Evolutionary conservation across 2,329 filamentous ascomycete genomes (phyloP).

Genomic region (Bipolaris zeicola): DNA sequence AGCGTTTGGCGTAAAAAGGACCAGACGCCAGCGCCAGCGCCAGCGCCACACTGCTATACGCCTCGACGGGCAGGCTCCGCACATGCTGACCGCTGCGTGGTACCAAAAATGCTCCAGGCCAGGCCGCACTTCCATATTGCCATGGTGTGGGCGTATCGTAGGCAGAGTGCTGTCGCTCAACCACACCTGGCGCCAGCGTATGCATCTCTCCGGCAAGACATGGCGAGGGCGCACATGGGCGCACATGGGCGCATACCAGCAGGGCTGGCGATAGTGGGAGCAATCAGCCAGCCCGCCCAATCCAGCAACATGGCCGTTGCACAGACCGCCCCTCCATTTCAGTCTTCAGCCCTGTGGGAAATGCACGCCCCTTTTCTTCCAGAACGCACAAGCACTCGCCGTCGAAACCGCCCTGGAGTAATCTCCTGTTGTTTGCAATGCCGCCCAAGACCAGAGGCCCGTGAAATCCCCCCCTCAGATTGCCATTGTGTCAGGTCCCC

Average conservation of each 20-base stretch:
- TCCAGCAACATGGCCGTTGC: conserved; percentile 21
- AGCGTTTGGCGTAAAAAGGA: no score
- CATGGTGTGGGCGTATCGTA: background rate
- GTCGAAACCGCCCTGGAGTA: conserved; percentile 1
- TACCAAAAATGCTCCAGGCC: conserved; percentile 20
- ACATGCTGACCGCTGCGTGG: conserved; percentile 15
- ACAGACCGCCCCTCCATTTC: conserved; percentile 17
- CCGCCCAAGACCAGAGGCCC: background rate
- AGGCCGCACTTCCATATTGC: conserved; percentile 9
- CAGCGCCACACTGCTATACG: no score
- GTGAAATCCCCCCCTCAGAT: conserved; percentile 3
- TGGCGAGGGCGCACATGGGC: conserved; percentile 14
- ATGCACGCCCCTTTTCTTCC: conserved; percentile 12
- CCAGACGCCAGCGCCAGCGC: no score
- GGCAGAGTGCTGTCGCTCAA: conserved; percentile 19
- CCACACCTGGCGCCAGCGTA: conserved; percentile 23
- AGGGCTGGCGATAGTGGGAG: conserved; percentile 17
- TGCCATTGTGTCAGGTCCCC: conserved; percentile 17
- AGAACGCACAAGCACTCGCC: conserved; percentile 5
- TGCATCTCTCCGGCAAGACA: conserved; percentile 26
- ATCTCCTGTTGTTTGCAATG: conserved; percentile 7
- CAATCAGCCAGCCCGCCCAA: conserved; percentile 19
- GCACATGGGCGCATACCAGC: conserved; percentile 11
- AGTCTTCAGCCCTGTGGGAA: conserved; percentile 15
- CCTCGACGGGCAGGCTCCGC: conserved; percentile 4